phyloP scores from a whole-genome alignment of 495 filamentous ascomycete species.

The Penicillium cosmopolitanum region DNA sequence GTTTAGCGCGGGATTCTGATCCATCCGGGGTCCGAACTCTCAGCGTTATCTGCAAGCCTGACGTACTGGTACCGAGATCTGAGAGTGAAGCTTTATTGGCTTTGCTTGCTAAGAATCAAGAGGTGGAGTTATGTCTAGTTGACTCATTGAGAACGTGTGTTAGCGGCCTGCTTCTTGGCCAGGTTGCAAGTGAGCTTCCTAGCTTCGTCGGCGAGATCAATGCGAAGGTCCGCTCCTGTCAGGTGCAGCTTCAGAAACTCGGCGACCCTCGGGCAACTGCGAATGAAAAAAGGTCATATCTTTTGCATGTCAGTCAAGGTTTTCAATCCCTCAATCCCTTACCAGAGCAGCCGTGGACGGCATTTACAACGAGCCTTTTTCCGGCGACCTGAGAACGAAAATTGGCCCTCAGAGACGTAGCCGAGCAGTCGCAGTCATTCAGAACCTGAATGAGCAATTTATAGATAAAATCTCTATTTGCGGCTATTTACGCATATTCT shows the following conservation, averaged over 20 bases:
- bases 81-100: constrained; percentile 44
- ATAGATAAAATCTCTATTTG: no score
- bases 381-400: no score
- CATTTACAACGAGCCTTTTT: no score
- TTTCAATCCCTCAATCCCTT: no score
- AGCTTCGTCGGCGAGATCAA: constrained; percentile 61
- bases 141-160: constrained; percentile 52
- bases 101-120: constrained; percentile 47
- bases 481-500: no score
- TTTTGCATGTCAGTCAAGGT: no score
- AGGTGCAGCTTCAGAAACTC: constrained; percentile 44
- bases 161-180: constrained; percentile 57
- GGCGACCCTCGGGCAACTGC: constrained; percentile 51
- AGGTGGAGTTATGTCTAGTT: constrained; percentile 51
- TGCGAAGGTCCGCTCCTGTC: constrained; percentile 34
- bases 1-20: constrained; percentile 49
- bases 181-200: constrained; percentile 62
- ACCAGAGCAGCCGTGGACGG: no score
- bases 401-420: no score
- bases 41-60: constrained; percentile 57
- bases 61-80: constrained; percentile 43
- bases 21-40: constrained; percentile 48
- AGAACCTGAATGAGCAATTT: no score
- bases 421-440: no score
- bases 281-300: no score